A percentile compares a stretch with the other conserved stretches of the same genome.
Evolutionary conservation across 2,329 filamentous ascomycete species (phyloP).

Genomic region (Cladophialophora bantiana): DNA sequence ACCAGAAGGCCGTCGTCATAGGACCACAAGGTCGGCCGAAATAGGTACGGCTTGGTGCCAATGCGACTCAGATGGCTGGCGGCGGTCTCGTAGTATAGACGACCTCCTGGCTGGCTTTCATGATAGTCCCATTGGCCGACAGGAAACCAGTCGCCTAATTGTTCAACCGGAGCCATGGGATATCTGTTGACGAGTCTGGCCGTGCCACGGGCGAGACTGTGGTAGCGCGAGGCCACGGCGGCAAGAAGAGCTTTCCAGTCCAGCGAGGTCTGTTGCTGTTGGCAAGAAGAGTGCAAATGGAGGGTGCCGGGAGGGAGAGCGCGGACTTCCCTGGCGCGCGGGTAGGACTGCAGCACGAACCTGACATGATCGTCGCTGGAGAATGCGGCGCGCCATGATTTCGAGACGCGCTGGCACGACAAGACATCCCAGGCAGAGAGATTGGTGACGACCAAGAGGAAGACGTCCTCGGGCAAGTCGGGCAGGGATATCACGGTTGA

Average conservation of each 20-base stretch:
- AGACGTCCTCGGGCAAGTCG: slow-evolving; percentile 64
- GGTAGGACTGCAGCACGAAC: slow-evolving; percentile 60
- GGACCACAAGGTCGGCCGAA: slow-evolving; percentile 59
- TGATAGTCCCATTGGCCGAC: slow-evolving; percentile 53
- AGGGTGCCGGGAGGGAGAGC: slow-evolving; percentile 21
- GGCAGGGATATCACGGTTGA: slow-evolving; percentile 24
- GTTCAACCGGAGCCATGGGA: slow-evolving; percentile 49
- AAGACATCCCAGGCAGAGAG: slow-evolving; percentile 61
- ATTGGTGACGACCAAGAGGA: slow-evolving; percentile 60
- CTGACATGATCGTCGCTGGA: slow-evolving; percentile 56
- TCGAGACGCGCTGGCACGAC: slow-evolving; percentile 61
- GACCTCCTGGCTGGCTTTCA: slow-evolving; percentile 43
- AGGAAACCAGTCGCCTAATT: slow-evolving; percentile 46
- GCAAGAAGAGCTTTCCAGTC: slow-evolving; percentile 26
- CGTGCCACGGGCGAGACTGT: slow-evolving; percentile 58
- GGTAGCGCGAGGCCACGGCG: slow-evolving; percentile 61
- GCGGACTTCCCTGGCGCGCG: slow-evolving; percentile 61
- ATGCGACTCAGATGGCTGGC: slow-evolving; percentile 34
- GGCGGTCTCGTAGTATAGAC: slow-evolving; percentile 39
- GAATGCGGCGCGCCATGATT: slow-evolving; percentile 59
- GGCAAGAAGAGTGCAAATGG: slow-evolving; percentile 24
- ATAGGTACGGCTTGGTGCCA: slow-evolving; percentile 44
- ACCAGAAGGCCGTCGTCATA: slow-evolving; percentile 65
- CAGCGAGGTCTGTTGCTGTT: slow-evolving; percentile 3
- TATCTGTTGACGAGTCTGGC: slow-evolving; percentile 58